Percentiles rank a stretch among this genome's conserved stretches.
Conservation (phyloP, 148 eudicot genomes). For the Rhododendron ovatum region DNA sequence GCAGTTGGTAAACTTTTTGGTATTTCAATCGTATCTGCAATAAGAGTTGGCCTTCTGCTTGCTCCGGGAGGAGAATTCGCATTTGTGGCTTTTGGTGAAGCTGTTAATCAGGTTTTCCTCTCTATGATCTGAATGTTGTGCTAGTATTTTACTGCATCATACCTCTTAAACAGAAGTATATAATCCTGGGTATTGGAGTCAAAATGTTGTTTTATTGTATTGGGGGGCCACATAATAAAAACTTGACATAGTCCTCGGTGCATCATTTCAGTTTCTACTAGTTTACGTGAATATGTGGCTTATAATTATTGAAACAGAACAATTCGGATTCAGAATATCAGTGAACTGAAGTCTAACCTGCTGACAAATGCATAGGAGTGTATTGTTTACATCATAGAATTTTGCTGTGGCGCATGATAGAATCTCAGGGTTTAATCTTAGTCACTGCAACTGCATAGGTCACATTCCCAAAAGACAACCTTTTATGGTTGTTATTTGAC, state of each 20-base stretch:
- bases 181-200: background rate
- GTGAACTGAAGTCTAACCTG: background rate
- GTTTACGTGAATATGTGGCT: background rate
- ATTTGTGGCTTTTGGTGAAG: slow-evolving; percentile 99
- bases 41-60: slow-evolving; percentile 92
- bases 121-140: background rate
- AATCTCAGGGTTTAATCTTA: background rate
- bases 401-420: background rate
- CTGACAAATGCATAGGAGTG: background rate
- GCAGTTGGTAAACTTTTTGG: slow-evolving; percentile 85
- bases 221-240: background rate
- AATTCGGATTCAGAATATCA: background rate
- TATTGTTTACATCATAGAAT: background rate
- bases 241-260: background rate
- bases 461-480: background rate
- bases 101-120: slow-evolving; percentile 86
- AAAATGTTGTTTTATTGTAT: background rate
- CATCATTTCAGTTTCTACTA: background rate
- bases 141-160: background rate
- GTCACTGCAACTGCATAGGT: background rate
- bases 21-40: slow-evolving; percentile 72
- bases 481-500: background rate
- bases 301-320: background rate
- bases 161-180: background rate
- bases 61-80: slow-evolving; percentile 99